These are phyloP conservation scores for Emericellopsis atlantica DNA, from an alignment of 2,329 filamentous ascomycete species.

Conservation along the genomic window DNA sequence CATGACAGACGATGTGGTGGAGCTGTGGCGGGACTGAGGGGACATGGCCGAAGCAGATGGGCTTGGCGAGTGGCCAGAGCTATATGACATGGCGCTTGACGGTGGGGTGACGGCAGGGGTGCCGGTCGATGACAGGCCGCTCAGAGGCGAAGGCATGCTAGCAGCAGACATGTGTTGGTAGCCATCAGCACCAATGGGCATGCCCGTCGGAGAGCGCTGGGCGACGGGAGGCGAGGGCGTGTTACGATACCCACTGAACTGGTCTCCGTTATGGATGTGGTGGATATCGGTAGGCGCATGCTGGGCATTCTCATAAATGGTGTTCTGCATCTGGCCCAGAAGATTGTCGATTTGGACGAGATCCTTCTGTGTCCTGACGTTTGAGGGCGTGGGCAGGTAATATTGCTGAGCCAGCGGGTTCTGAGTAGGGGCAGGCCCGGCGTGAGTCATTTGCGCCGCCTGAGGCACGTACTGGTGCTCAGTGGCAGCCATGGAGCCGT, in stretches of 20 bases:
- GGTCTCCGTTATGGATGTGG: conserved; percentile 52
- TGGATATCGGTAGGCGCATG: conserved; percentile 71
- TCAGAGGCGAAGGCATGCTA: conserved; percentile 49
- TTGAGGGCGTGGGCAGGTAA: conserved; percentile 71
- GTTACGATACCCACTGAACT: conserved; percentile 43
- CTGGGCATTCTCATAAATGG: conserved; percentile 85
- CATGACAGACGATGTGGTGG: conserved; percentile 47
- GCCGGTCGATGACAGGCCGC: conserved; percentile 46
- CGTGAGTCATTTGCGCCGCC: conserved; percentile 35
- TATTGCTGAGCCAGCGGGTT: conserved; percentile 56
- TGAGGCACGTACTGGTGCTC: conserved; percentile 39
- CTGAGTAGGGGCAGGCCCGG: conserved; percentile 47
- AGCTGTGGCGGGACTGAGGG: conserved; percentile 49
- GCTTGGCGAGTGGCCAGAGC: conserved; percentile 62
- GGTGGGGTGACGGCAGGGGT: conserved; percentile 69
- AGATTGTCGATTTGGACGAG: conserved; percentile 89
- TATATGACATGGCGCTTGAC: conserved; percentile 64
- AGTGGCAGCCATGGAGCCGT: conserved; percentile 27
- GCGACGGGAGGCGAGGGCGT: conserved; percentile 38
- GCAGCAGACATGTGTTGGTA: conserved; percentile 33
- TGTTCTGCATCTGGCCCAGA: conserved; percentile 89
- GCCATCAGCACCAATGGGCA: conserved; percentile 14
- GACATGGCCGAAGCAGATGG: conserved; percentile 61
- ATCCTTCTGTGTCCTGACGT: conserved; percentile 85
- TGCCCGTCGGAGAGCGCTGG: conserved; percentile 19